Base-by-base conservation (phyloP, 1,139 yeast species). In the Saccharomyces hybrid region DNA sequence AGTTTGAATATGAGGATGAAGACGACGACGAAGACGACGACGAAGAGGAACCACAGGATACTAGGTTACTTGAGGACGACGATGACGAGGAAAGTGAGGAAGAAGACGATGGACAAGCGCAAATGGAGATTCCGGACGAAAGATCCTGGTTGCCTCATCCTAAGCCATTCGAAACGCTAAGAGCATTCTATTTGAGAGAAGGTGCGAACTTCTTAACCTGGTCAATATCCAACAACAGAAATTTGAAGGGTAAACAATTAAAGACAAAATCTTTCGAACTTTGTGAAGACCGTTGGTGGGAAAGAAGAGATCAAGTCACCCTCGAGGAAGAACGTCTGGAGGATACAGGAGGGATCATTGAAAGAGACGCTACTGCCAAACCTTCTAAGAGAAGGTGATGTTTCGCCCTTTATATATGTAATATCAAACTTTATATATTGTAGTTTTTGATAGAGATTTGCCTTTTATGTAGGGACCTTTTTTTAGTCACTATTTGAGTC, bases 141-240 rank as follows among this genome's bases (percentile, higher is more conserved):
- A 81, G 96, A 70, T 96, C 97, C 27, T 91, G 96, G 96, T 78
- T 93, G 58, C 97, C 98, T 49, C 97, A 90, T 69, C 99, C 99
- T 49, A 90, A 91, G 67, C 86, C 96, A n/a, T 93, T 93, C 66
- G 98, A 93, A 71, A 74, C 81, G 1, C 75, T 91, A 58, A 82
- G 96, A 62, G 84, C 81, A 1, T 93, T 91, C 72, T 93, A 93
- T 69, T 76, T 86, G 42, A 86, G 96, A 66, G 83, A 96, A 1
- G 95, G 96, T 54, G 84, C 93, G 1, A 81, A 83, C 48, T 91
- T 91, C 72, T 78, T 91, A 64, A 90, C 89, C 68, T 93, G 98
- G 97, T 90, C 96, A 1, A 86, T 87, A 61, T 84, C 95, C 2
- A 85, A 86, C 64, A 84, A 88, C 62, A 79, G 88, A 63, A 93